Evolutionary conservation across 352 stramenopile genomes (phyloP), one percentile per base, ranked within the genome.

Genomic region (Phytophthora syringae): DNA sequence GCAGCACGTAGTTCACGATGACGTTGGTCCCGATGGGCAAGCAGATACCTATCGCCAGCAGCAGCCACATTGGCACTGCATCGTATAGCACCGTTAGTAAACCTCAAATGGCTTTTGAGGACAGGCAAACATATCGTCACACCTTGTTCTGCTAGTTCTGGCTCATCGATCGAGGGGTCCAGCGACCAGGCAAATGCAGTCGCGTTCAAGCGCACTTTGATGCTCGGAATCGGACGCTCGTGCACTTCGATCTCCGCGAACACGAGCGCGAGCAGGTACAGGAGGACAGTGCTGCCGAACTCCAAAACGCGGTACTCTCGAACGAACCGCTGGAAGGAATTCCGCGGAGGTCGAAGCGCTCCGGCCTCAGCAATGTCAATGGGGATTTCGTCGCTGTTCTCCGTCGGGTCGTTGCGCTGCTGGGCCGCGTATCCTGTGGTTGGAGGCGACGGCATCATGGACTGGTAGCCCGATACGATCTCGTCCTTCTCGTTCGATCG

Each of bases 171-270:
- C 13, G 70, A 77, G 3, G 83, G 79, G 20, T 88, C 83, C 7
- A 83, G 74, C 2, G 75, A 65, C 51, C 66, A 92, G 11, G 78
- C 57, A 6, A 66, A 70, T 9, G 60, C 51, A 20, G 74, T 86
- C 3, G 68, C 36, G 32, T 77, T 81, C 25, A 90, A 40, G 9
- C 60, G 81, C 6, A 92, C 64, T 47, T 79, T 65, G 22, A 89
- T 75, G 2, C 52, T 49, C 42, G 77, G 81, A 67, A 92, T 89
- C 7, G 69, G 70, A n/a, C 84, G 82, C 13, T 86, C 36, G 42
- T 89, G 55, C n/a, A 92, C 75, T 4, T 72, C 45, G 36, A 89
- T 84, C 32, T 79, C 25, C 6, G 82, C 72, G 32, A 94, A 79
- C 16, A 89, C 58, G 12, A 83, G 52, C 47, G 74, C 80, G 21